These are phyloP conservation scores for Fusarium denticulatum DNA, from an alignment of 2,329 filamentous ascomycete genomes.

Conservation along the genomic window DNA sequence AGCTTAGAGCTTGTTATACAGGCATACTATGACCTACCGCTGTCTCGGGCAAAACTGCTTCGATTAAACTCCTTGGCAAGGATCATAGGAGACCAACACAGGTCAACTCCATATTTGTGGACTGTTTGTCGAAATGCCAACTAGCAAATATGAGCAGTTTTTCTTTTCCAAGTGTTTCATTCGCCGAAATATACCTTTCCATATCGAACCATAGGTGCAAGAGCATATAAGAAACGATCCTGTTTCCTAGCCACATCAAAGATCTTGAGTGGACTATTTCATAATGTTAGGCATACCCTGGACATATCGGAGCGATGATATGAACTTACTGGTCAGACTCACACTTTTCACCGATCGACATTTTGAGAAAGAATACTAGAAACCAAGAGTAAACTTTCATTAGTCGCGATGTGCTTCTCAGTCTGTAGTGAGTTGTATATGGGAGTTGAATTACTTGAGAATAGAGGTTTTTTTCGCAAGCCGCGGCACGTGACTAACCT, in stretches of 20 bases:
- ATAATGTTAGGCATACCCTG: conserved; percentile 34
- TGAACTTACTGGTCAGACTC: conserved; percentile 39
- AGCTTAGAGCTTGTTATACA: background rate
- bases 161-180: rapidly evolving
- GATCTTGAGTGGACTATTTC: conserved; percentile 64
- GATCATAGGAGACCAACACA: conserved; percentile 79
- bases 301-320: conserved; percentile 2
- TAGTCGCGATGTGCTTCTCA: background rate
- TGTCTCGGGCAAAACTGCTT: conserved; percentile 67
- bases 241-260: conserved; percentile 65
- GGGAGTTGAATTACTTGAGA: background rate
- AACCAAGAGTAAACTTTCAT: background rate
- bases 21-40: conserved; percentile 53
- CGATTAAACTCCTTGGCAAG: conserved; percentile 76
- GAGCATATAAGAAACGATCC: conserved; percentile 65
- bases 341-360: conserved; percentile 31
- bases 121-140: conserved; percentile 76
- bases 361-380: background rate
- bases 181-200: conserved; percentile 57
- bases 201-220: conserved; percentile 75
- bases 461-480: conserved; percentile 36
- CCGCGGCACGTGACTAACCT: conserved; percentile 26
- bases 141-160: conserved; percentile 48
- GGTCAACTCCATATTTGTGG: conserved; percentile 70
- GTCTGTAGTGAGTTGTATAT: background rate